Base-by-base conservation (phyloP, 225 moss, liverwort and hornwort species). In the Takakia lepidozioides region DNA sequence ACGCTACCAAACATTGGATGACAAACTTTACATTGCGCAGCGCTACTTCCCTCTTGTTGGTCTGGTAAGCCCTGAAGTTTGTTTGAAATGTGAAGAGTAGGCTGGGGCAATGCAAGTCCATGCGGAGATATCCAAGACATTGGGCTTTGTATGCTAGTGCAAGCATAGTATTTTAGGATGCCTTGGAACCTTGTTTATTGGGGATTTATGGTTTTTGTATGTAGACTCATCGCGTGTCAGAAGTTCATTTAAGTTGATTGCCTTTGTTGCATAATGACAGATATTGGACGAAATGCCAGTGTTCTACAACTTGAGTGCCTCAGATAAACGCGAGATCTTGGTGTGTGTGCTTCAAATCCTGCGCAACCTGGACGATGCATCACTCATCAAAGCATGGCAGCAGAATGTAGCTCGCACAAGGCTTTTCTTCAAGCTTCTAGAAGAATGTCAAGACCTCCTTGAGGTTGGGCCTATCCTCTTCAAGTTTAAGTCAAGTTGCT, bases 221-320 rank as follows among this genome's bases (percentile, higher is more conserved):
- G n/a, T n/a, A n/a, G n/a, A 53, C 55, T 37, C n/a, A n/a, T n/a
- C n/a, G n/a, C n/a, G n/a, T n/a, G n/a, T n/a, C n/a, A n/a, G n/a
- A n/a, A n/a, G n/a, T n/a, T n/a, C n/a, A n/a, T n/a, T n/a, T n/a
- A 41, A 8, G 17, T 16, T 19, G 4, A 19, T 41, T 10, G 40
- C 40, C 16, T 41, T 8, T 41, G 40, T 41, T 17, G 38, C 17
- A 38, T 38, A n/a, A 32, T 55, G 55, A 42, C 77, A 93, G 88
- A 83, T 93, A 28, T 54, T 93, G 78, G 93, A 93, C 54, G 93
- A 93, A 58, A 88, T 93, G 83, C 85, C 88, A 28, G 93, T 93
- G 23, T 93, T 88, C 48, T 81, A 93, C 70, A 74, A 76, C 54
- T 70, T 93, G 56, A 59, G 63, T 68, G 27, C 71, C 34, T 73